Evolutionary conservation across 2,329 filamentous ascomycete species (phyloP).

Genomic region (Talaromyces sp.): DNA sequence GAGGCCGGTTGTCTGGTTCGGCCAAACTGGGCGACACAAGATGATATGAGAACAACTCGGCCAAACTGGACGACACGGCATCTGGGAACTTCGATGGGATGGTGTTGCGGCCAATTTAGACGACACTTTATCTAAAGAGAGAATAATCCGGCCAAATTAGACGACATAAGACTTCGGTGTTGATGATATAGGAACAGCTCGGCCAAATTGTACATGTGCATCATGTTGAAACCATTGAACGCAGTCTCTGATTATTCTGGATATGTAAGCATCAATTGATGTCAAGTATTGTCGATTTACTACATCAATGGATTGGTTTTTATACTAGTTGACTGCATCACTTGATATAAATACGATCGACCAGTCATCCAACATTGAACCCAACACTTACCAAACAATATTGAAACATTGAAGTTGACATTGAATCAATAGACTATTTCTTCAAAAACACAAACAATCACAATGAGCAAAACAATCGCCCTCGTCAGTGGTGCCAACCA

Average conservation of each 20-base stretch:
- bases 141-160: neutral
- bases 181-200: neutral
- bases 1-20: neutral
- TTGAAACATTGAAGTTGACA: neutral
- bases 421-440: neutral
- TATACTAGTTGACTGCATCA: neutral
- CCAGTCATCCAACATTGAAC: neutral
- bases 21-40: neutral
- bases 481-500: constrained; percentile 12
- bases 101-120: too few species aligned
- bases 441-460: neutral
- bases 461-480: constrained; percentile 1
- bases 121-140: too few species aligned
- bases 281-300: too few species aligned
- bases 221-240: neutral
- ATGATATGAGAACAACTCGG: neutral
- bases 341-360: neutral
- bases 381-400: neutral
- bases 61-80: neutral
- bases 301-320: neutral
- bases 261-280: neutral
- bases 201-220: neutral
- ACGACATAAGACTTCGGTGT: neutral
- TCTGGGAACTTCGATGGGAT: too few species aligned
- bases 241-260: neutral